Evolutionary conservation across 352 stramenopile genomes (phyloP).

Genomic region (Phytophthora niederhauseri): DNA sequence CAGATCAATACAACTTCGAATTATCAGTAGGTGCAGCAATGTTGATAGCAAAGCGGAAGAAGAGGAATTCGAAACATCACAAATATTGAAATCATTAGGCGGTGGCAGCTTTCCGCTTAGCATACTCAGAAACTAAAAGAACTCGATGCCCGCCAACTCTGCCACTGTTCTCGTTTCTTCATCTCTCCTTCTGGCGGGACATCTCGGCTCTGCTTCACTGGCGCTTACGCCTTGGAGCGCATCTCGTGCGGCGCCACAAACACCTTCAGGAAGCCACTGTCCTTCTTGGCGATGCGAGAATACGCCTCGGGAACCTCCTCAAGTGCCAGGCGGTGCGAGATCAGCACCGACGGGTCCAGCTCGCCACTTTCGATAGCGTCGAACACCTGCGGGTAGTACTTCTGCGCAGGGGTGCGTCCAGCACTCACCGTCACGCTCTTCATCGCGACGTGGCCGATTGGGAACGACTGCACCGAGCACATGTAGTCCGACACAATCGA

Average conservation of each 20-base stretch:
- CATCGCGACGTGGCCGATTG: constrained; percentile 64
- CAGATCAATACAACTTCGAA: no score
- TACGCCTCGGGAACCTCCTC: constrained; percentile 65
- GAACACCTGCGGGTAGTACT: constrained; percentile 64
- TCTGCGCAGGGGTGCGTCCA: constrained; percentile 55
- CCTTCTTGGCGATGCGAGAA: constrained; percentile 57
- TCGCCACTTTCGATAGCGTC: constrained; percentile 59
- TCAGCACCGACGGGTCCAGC: constrained; percentile 57
- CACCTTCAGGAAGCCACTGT: constrained; percentile 67
- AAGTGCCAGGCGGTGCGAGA: constrained; percentile 60
- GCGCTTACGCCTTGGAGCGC: constrained; percentile 38
- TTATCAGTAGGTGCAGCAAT: no score
- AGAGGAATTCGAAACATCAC: not conserved
- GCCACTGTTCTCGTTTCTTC: not conserved
- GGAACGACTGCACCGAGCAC: constrained; percentile 47
- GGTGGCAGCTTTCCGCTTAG: not conserved
- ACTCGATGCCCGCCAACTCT: not conserved
- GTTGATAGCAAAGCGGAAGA: no score
- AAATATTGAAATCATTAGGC: not conserved
- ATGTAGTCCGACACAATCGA: constrained; percentile 63
- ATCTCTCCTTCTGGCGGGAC: not conserved
- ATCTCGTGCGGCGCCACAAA: constrained; percentile 54
- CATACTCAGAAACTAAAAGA: not conserved
- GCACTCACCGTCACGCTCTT: constrained; percentile 63
- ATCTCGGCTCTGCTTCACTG: not conserved